These are phyloP conservation scores for Penicillium sumatraense DNA, from an alignment of 2,329 filamentous ascomycete genomes.

Conservation along the genomic window DNA sequence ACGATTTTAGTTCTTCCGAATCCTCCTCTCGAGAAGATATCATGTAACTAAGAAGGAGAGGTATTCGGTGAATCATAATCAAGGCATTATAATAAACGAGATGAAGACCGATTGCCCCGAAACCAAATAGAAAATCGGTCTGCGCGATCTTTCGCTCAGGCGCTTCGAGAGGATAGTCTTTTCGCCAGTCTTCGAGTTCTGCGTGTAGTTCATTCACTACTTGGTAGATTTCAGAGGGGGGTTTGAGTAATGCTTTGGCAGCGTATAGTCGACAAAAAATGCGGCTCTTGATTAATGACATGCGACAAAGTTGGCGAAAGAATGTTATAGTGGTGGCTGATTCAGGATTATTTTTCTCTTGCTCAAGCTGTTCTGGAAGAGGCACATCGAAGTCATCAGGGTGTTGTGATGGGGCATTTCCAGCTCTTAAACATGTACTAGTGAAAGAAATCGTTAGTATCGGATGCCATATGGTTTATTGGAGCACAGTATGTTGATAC, in stretches of 20 bases:
- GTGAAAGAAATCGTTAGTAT: neutral
- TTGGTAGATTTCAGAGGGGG: constrained; percentile 78
- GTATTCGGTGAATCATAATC: constrained; percentile 96
- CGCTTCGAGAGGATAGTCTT: constrained; percentile 81
- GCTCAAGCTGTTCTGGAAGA: constrained; percentile 81
- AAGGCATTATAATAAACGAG: constrained; percentile 96
- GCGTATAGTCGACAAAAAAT: constrained; percentile 91
- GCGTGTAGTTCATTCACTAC: constrained; percentile 88
- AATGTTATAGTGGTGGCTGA: constrained; percentile 86
- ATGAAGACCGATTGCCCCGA: constrained; percentile 88
- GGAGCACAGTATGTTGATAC: too few relatives aligned
- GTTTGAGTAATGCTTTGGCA: constrained; percentile 82
- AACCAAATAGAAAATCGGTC: constrained; percentile 81
- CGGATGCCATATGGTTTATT: too few relatives aligned
- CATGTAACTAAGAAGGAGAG: constrained; percentile 86
- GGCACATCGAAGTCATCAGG: constrained; percentile 90
- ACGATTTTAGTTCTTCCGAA: constrained; percentile 55
- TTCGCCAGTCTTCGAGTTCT: constrained; percentile 89
- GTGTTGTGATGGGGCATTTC: constrained; percentile 69
- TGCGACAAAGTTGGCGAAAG: constrained; percentile 89
- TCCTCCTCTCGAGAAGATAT: constrained; percentile 68
- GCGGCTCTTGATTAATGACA: constrained; percentile 84
- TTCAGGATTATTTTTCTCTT: constrained; percentile 85
- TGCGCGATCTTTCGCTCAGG: constrained; percentile 88
- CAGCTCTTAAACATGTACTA: constrained; percentile 68